A percentile compares a stretch with the other conserved stretches of the same genome.
These are phyloP conservation scores for Fusarium metavorans DNA, from an alignment of 2,329 filamentous ascomycete genomes.

Conservation along the genomic window DNA sequence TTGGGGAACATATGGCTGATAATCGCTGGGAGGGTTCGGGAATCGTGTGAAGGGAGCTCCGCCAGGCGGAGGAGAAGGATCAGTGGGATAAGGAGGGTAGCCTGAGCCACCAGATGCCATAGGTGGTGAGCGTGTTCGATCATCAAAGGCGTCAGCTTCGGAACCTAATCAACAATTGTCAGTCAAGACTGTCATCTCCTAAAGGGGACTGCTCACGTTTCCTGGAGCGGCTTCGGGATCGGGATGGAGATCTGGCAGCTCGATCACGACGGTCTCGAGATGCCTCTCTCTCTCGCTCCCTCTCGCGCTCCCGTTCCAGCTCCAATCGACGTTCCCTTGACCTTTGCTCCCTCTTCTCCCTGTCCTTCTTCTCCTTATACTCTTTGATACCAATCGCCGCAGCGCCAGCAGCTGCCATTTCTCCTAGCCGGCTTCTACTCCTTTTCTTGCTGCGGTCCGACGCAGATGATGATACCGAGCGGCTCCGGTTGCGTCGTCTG, in stretches of 20 bases:
- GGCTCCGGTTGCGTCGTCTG: constrained; percentile 54
- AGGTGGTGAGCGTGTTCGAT: constrained; percentile 59
- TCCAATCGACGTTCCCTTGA: constrained; percentile 49
- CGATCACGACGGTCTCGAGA: constrained; percentile 42
- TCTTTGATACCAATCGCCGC: constrained; percentile 74
- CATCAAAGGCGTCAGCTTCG: constrained; percentile 51
- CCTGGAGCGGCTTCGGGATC: constrained; percentile 42
- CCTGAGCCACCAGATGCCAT: constrained; percentile 65
- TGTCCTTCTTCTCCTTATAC: constrained; percentile 60
- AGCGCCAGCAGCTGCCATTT: constrained; percentile 69
- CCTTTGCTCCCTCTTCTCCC: constrained; percentile 50
- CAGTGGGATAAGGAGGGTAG: constrained; percentile 57
- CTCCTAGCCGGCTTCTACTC: constrained; percentile 66
- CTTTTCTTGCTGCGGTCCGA: constrained; percentile 57
- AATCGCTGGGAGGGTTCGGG: constrained; percentile 51
- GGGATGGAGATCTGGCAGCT: constrained; percentile 45
- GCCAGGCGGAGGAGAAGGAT: constrained; percentile 40
- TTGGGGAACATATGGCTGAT: constrained; percentile 56
- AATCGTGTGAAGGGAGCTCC: constrained; percentile 52
- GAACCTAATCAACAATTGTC: constrained; percentile 26
- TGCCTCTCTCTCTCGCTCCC: constrained; percentile 36
- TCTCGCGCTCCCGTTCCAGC: constrained; percentile 38
- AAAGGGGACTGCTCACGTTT: constrained; percentile 42
- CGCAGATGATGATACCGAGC: constrained; percentile 47
- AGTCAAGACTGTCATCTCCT: constrained; percentile 18